Percentiles rank a stretch among this genome's conserved stretches.
Evolutionary conservation across 345 rosid genomes (phyloP).

Genomic region (Trapa bicornis): DNA sequence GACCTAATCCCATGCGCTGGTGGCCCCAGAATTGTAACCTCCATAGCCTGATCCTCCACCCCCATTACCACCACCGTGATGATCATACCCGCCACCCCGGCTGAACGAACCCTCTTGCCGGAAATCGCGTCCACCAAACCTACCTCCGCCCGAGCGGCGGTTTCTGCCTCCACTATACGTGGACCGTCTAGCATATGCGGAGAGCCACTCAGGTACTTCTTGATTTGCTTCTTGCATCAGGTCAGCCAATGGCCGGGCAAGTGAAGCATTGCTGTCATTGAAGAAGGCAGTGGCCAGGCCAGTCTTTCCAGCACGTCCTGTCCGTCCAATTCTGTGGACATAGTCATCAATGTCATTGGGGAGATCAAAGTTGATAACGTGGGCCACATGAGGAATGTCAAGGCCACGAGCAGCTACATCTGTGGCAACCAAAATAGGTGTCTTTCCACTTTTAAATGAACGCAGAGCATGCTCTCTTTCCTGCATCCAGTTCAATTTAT

Average conservation of each 20-base stretch:
- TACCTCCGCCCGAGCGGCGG: constrained; percentile 73
- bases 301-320: constrained; percentile 89
- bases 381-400: constrained; percentile 90
- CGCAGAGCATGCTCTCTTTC: constrained; percentile 85
- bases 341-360: constrained; percentile 96
- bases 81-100: constrained; percentile 51
- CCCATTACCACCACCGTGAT: constrained; percentile 43
- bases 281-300: constrained; percentile 96
- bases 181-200: constrained; percentile 72
- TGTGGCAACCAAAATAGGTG: constrained; percentile 92
- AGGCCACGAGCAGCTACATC: constrained; percentile 96
- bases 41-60: constrained; percentile 23
- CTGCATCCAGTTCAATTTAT: constrained; percentile 26
- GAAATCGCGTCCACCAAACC: constrained; percentile 87
- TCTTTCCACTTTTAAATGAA: constrained; percentile 75
- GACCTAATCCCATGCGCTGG: constrained; percentile 72
- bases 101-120: constrained; percentile 53
- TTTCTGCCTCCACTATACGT: constrained; percentile 46
- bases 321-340: constrained; percentile 94
- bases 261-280: constrained; percentile 56
- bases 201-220: constrained; percentile 89
- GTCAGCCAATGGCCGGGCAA: constrained; percentile 63
- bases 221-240: constrained; percentile 92
- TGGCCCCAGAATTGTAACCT: constrained; percentile 32
- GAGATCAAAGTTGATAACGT: constrained; percentile 89